Evolutionary conservation across 257 asterid species (phyloP), one percentile per base, ranked within the genome.

Genomic region (Solanum phureja): DNA sequence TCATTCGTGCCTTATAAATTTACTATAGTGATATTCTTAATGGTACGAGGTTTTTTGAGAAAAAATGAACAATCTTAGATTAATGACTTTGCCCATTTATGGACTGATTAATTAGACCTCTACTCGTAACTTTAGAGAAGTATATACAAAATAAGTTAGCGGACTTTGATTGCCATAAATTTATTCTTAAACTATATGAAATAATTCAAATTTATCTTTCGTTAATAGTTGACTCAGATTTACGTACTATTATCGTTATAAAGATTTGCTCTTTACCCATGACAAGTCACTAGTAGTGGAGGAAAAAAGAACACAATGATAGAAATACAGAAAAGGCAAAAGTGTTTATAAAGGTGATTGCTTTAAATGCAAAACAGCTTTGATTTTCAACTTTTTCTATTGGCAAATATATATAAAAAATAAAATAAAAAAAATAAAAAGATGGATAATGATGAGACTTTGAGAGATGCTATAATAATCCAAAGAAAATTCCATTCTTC

Each of bases 311-410:
- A 77, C 84, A 84, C 27, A 86, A 86, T 87, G 33, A 89, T 69
- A 74, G 16, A 87, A 77, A 76, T 83, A 84, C 56, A 71, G 14
- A 79, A 73, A 52, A 31, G 66, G 35, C 77, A 7, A 56, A 88
- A 89, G 87, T 88, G 29, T 85, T 49, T 86, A 90, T 81, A 90
- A 91, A 92, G 95, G 87, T 73, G 40, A 27, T 46, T 89, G 91
- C 91, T 89, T 93, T 92, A 86, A 87, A 88, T 90, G 90, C 88
- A 44, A 16, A 71, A 88, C 89, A 91, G 66, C 91, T 85, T 88
- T 88, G 86, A 77, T 89, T 93, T 90, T 87, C 66, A 89, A 66
- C 90, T 86, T 91, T 92, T 89, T 23, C 77, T 42, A 88, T 82
- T 91, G 93, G 88, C 92, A 89, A 91, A 5, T 13, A 38, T 79